Evolutionary conservation across 805 yeast species (phyloP), one percentile per base, ranked within the genome.

Genomic region (Saturnispora silvae): DNA sequence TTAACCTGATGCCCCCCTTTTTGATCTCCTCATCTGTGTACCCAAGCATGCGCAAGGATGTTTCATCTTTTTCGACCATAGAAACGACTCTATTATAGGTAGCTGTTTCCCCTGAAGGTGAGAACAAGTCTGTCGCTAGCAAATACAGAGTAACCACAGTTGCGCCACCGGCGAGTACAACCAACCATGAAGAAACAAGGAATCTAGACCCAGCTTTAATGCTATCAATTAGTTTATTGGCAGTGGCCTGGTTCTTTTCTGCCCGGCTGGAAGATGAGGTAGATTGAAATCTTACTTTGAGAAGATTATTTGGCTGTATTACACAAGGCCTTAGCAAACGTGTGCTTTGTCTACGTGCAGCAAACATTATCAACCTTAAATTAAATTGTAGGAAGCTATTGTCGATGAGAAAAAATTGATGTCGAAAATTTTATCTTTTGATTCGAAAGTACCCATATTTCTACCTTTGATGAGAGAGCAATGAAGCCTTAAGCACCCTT

Each of bases 21-120:
- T 63, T 49, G 44, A 78, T 68, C 20, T 71, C 70, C 13, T 51
- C 52, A 11, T 46, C 43, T 2, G 59, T 39, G 34, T 51, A 56
- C n/a, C 60, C 61, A 27, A 87, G 62, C 22, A 77, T 55, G 45
- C 65, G 60, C 47, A 77, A 77, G 3, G 81, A 77, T 27, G 56
- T 57, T 34, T 68, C 67, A 55, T 80, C 83, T 41, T 77, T 64
- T 52, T 87, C 89, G 27, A 85, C 72, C 48, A 82, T 60, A 10
- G 73, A 70, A 23, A 86, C 86, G 2, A 94, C 94, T 48, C 84
- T 72, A 60, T 87, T 86, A 64, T 87, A 87, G 2, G 94, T 75
- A 45, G 80, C 81, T 0, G 95, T 87, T 53, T 87, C 96, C 18
- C 95, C 94, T 1, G 94, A 79, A 8, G 96, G 96, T 33, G 87